A percentile compares a stretch with the other conserved stretches of the same genome.
Evolutionary conservation across 805 yeast genomes (phyloP).

Genomic region (Saturnispora gosingensis): DNA sequence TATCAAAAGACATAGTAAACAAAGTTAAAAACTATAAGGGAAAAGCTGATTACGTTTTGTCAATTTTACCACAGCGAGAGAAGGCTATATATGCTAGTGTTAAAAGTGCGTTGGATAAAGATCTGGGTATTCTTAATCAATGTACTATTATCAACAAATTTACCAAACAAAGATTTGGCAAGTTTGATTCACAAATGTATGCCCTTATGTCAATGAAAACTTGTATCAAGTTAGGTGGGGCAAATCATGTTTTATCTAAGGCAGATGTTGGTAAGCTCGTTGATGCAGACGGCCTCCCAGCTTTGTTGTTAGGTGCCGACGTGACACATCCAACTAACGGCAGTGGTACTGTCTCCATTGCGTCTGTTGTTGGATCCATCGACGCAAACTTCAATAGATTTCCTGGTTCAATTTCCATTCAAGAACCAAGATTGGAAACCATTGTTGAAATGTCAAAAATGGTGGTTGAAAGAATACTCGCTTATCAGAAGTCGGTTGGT

Average conservation of each 20-base stretch:
- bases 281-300: conserved; percentile 16
- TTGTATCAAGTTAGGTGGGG: conserved; percentile 26
- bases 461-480: conserved; percentile 19
- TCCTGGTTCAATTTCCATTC: conserved; percentile 22
- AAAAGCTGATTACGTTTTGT: conserved; percentile 18
- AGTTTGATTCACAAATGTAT: conserved; percentile 23
- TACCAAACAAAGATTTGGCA: conserved; percentile 16
- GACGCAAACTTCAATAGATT: conserved; percentile 19
- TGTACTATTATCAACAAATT: conserved; percentile 24
- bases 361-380: conserved; percentile 19
- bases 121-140: conserved; percentile 23
- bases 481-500: conserved; percentile 16
- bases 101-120: conserved; percentile 22
- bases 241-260: conserved; percentile 17
- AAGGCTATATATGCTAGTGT: conserved; percentile 21
- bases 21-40: conserved; percentile 14
- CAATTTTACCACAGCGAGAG: conserved; percentile 18
- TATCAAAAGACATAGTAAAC: conserved; percentile 10
- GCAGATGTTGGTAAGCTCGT: conserved; percentile 14
- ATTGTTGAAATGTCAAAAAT: conserved; percentile 20
- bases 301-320: conserved; percentile 23
- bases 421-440: conserved; percentile 18
- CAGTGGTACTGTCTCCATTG: conserved; percentile 15
- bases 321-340: conserved; percentile 24
- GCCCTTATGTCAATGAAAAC: conserved; percentile 27